Conservation (phyloP, 2,329 filamentous ascomycete species). For the Fusarium scirpi region DNA sequence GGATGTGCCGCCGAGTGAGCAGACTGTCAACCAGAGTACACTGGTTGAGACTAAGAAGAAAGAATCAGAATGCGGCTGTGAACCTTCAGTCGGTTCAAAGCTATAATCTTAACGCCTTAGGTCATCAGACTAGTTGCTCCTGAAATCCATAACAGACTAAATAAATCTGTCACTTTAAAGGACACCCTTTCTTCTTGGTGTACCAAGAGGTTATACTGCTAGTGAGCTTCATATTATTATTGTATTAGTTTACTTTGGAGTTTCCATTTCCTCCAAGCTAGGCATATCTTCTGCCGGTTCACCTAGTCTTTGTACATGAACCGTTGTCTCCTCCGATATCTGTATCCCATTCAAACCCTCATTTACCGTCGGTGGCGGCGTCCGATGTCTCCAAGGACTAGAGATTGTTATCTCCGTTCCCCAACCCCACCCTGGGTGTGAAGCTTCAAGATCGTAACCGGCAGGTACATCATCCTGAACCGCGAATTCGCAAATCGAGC, state of each 20-base stretch:
- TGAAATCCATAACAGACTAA: fast-evolving
- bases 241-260: slow-evolving; percentile 9
- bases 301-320: slow-evolving; percentile 11
- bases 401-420: slow-evolving; percentile 24
- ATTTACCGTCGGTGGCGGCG: neutral
- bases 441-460: slow-evolving; percentile 26
- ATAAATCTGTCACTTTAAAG: fast-evolving
- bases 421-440: slow-evolving; percentile 22
- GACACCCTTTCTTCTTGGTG: fast-evolving
- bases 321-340: slow-evolving; percentile 24
- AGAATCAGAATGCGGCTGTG: slow-evolving; percentile 12
- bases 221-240: neutral
- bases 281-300: neutral
- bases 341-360: slow-evolving; percentile 19
- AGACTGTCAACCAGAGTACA: slow-evolving; percentile 34
- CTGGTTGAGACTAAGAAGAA: slow-evolving; percentile 14
- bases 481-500: slow-evolving; percentile 19
- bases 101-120: neutral
- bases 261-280: neutral
- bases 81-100: slow-evolving; percentile 12
- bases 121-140: neutral
- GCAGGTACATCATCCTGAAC: slow-evolving; percentile 10
- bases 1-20: slow-evolving; percentile 54
- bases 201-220: neutral
- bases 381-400: slow-evolving; percentile 16